Percentiles rank a stretch among this genome's conserved stretches.
Evolutionary conservation across 495 filamentous ascomycete genomes (phyloP).

Genomic region (Penicillium manginii): DNA sequence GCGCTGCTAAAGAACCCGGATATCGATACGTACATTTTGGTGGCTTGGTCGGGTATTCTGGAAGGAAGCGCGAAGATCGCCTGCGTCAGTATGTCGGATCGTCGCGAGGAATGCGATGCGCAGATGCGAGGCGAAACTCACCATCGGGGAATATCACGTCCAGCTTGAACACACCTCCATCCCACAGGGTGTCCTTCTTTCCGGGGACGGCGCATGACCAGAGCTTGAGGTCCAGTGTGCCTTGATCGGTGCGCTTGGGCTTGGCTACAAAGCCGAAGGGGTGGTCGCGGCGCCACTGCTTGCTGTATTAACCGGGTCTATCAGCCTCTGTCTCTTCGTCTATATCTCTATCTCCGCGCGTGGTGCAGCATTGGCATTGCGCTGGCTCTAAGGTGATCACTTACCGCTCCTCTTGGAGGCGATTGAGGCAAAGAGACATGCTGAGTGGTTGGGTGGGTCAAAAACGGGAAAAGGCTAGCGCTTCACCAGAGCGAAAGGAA

Average conservation of each 20-base stretch:
- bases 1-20: too few species aligned
- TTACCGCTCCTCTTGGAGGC: conserved; percentile 90
- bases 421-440: conserved; percentile 89
- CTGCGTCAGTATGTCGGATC: conserved; percentile 19
- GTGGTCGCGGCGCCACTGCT: conserved; percentile 95
- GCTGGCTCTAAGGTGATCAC: conserved; percentile 17
- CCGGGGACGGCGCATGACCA: conserved; percentile 98
- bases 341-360: conserved; percentile 19
- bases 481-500: too few species aligned
- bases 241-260: conserved; percentile 76
- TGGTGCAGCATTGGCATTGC: background rate
- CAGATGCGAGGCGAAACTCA: conserved; percentile 47
- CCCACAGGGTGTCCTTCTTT: conserved; percentile 95
- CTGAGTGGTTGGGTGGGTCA: conserved; percentile 11
- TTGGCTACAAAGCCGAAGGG: conserved; percentile 97
- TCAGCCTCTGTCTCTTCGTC: too few species aligned
- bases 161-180: conserved; percentile 93
- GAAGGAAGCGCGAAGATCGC: conserved; percentile 24
- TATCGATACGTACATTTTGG: conserved; percentile 81
- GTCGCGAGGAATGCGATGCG: conserved; percentile 13
- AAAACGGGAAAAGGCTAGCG: background rate
- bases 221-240: conserved; percentile 86
- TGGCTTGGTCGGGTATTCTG: conserved; percentile 98
- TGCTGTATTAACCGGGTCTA: conserved; percentile 53
- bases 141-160: conserved; percentile 93